A percentile compares a stretch with the other conserved stretches of the same genome.
Conservation (phyloP, 2,329 filamentous ascomycete genomes). For the Scortechinia acanthostroma region DNA sequence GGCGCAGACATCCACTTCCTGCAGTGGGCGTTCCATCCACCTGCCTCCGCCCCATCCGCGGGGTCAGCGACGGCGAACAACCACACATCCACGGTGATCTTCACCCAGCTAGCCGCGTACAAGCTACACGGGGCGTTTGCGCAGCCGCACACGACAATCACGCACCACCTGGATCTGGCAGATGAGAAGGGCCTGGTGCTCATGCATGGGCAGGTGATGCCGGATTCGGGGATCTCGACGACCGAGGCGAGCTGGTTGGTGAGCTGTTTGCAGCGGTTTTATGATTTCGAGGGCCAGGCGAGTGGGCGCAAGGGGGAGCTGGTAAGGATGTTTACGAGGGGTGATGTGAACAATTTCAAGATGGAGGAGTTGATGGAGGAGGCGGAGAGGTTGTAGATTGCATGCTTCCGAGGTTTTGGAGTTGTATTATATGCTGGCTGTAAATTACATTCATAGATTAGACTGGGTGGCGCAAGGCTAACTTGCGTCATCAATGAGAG, state of each 20-base stretch:
- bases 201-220: constrained; percentile 74
- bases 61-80: constrained; percentile 20
- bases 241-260: constrained; percentile 84
- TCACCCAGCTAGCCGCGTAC: constrained; percentile 89
- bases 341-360: constrained; percentile 67
- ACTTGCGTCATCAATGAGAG: no score
- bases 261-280: constrained; percentile 92
- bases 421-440: no score
- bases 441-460: no score
- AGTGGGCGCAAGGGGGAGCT: constrained; percentile 39
- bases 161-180: constrained; percentile 78
- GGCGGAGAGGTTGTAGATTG: constrained; percentile 60
- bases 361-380: constrained; percentile 83
- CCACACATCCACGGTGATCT: constrained; percentile 70
- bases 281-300: constrained; percentile 53
- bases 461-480: no score
- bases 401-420: no score
- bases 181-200: constrained; percentile 72
- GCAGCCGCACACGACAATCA: constrained; percentile 86
- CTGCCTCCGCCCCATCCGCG: constrained; percentile 11
- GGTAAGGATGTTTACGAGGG: constrained; percentile 74
- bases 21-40: constrained; percentile 85
- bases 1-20: constrained; percentile 92
- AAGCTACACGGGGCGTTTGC: constrained; percentile 85
- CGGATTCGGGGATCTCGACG: constrained; percentile 68